These are phyloP conservation scores for Rhynchosporium graminicola DNA, from an alignment of 2,329 filamentous ascomycete genomes.

Conservation along the genomic window DNA sequence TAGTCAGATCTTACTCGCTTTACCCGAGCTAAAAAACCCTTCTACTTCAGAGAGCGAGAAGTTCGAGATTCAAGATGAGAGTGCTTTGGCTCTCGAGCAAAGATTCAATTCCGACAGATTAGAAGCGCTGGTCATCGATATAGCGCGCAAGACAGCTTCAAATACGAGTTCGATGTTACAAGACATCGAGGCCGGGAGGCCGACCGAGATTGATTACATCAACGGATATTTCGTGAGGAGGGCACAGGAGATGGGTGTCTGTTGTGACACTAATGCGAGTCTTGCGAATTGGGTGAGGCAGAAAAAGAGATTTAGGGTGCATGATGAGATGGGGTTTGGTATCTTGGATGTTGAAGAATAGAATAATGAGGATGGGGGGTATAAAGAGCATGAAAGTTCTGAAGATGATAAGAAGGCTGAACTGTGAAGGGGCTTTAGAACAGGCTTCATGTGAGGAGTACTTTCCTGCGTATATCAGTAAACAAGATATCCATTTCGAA, in stretches of 20 bases:
- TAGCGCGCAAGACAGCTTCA: constrained; percentile 50
- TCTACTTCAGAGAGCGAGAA: background rate
- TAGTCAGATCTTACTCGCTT: constrained; percentile 64
- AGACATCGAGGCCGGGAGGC: constrained; percentile 53
- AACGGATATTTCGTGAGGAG: constrained; percentile 55
- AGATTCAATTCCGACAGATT: constrained; percentile 14
- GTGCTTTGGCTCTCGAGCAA: background rate
- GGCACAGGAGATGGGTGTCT: constrained; percentile 35
- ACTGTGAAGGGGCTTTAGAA: background rate
- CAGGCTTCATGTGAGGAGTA: background rate
- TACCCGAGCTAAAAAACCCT: constrained; percentile 22
- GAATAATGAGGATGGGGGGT: constrained; percentile 14
- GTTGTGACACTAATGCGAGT: constrained; percentile 45
- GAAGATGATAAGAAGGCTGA: background rate
- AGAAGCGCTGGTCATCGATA: constrained; percentile 43
- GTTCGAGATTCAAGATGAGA: no score
- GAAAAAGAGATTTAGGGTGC: no score
- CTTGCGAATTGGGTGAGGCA: constrained; percentile 49
- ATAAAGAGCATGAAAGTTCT: background rate
- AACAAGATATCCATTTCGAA: background rate
- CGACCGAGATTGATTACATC: constrained; percentile 59
- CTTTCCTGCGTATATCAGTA: background rate
- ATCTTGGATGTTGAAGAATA: constrained; percentile 37
- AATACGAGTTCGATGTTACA: constrained; percentile 66
- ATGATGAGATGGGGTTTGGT: constrained; percentile 37